Evolutionary conservation across 345 rosid species (phyloP).

Genomic region (Hibiscus trionum): DNA sequence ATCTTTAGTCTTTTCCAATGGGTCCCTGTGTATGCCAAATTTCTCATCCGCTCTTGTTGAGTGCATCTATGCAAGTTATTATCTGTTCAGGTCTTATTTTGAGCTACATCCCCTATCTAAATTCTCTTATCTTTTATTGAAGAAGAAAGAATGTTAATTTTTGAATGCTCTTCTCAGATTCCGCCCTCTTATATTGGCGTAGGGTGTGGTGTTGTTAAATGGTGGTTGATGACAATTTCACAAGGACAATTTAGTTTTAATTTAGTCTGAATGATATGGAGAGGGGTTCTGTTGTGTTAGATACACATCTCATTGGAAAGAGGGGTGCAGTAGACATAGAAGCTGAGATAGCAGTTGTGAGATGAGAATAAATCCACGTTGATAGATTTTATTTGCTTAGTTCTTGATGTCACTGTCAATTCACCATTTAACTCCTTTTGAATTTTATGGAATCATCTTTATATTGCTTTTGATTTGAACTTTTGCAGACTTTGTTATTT

Average conservation of each 20-base stretch:
- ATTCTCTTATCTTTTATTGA: no score
- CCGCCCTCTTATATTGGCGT: no score
- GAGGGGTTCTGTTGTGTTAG: background rate
- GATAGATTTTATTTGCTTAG: background rate
- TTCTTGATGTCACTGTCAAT: background rate
- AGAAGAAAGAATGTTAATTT: no score
- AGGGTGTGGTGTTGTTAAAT: no score
- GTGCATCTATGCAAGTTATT: no score
- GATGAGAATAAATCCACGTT: background rate
- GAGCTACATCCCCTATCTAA: no score
- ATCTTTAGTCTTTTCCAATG: no score
- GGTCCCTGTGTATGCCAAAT: no score
- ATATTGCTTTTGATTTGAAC: background rate
- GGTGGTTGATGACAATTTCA: no score
- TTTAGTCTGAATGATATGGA: background rate
- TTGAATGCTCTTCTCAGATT: no score
- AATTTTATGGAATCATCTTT: background rate
- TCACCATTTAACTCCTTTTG: background rate
- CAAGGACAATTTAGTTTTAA: background rate
- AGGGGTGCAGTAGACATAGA: background rate
- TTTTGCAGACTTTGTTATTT: background rate
- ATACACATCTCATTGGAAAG: background rate
- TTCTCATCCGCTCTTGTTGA: no score
- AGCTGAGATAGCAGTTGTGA: background rate
- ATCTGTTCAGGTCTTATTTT: no score